phyloP scores from a whole-genome alignment of 805 yeast genomes.

The Myxozyma neotropica region DNA sequence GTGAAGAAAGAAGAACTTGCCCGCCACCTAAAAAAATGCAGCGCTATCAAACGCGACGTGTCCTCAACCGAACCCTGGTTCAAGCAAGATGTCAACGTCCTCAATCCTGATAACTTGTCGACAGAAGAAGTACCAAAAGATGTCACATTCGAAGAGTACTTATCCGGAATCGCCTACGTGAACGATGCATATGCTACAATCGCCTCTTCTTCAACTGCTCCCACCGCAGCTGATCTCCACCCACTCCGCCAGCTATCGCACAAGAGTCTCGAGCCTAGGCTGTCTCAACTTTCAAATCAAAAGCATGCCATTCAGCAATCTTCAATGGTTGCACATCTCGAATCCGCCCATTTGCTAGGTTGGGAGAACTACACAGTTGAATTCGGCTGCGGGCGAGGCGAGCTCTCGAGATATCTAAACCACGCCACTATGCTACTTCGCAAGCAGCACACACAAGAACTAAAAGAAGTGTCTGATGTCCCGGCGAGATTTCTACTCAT shows the following conservation, averaged over 20 bases:
- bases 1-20: slow-evolving; percentile 22
- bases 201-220: too few relatives aligned
- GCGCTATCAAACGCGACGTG: slow-evolving; percentile 4
- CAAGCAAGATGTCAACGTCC: slow-evolving; percentile 10
- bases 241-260: slow-evolving; percentile 27
- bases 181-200: slow-evolving; percentile 19
- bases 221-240: slow-evolving; percentile 31
- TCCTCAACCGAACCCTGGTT: slow-evolving; percentile 32
- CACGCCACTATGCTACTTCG: slow-evolving; percentile 17
- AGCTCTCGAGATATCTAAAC: slow-evolving; percentile 56
- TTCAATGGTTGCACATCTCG: slow-evolving; percentile 71
- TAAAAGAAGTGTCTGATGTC: neutral
- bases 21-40: slow-evolving; percentile 28
- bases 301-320: slow-evolving; percentile 86
- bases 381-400: slow-evolving; percentile 92
- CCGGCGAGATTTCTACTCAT: slow-evolving; percentile 55
- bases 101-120: neutral
- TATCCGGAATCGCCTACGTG: slow-evolving; percentile 12
- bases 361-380: slow-evolving; percentile 53
- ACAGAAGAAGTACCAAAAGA: neutral
- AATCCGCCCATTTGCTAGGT: slow-evolving; percentile 47
- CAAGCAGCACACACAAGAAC: neutral
- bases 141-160: slow-evolving; percentile 11
- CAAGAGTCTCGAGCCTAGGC: slow-evolving; percentile 49
- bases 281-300: slow-evolving; percentile 55